Evolutionary conservation across 345 rosid genomes (phyloP), one percentile per base, ranked within the genome.

Genomic region (Erodium maritimum): DNA sequence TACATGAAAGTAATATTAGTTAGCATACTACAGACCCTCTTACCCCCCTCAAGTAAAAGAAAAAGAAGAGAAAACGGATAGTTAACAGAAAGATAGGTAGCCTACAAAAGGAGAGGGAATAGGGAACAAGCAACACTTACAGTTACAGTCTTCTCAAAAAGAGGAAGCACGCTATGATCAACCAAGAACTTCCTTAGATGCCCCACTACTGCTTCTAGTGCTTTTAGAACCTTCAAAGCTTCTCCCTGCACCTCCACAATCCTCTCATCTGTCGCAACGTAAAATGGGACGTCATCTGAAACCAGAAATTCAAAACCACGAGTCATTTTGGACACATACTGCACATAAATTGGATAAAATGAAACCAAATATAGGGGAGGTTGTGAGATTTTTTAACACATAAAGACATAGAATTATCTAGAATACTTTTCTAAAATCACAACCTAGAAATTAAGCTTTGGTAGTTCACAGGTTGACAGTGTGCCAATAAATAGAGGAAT

Each of bases 101-200:
- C 37, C 37, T 29, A 29, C 5, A 22, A 59, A 64, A 3, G 14
- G 37, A 51, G 19, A 20, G 23, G 1, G 53, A 22, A 24, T 17
- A 52, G 34, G 56, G 59, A 45, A 58, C 46, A 22, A 13, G 8
- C 19, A 52, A 29, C 22, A 54, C 88, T 79, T 82, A 89, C 96
- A 21, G 70, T 79, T 82, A 89, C 96, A 21, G 70, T 68, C 68
- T 84, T 82, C 64, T 89, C 96, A 58, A 86, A 89, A 54, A 86
- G 74, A 68, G 87, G 91, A 73, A 89, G 76, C 34, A 89, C 89
- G 25, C 83, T 73, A 20, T 76, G 89, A 74, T 89, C 96, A 10
- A 86, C 95, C 72, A 86, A 75, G 68, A 84, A 89, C 73, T 77
- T 86, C 71, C 95, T 82, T 21, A 89, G 66, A 61, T 84, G 95